phyloP scores from a whole-genome alignment of 139 green algal species.

The Chlorella vulgaris region DNA sequence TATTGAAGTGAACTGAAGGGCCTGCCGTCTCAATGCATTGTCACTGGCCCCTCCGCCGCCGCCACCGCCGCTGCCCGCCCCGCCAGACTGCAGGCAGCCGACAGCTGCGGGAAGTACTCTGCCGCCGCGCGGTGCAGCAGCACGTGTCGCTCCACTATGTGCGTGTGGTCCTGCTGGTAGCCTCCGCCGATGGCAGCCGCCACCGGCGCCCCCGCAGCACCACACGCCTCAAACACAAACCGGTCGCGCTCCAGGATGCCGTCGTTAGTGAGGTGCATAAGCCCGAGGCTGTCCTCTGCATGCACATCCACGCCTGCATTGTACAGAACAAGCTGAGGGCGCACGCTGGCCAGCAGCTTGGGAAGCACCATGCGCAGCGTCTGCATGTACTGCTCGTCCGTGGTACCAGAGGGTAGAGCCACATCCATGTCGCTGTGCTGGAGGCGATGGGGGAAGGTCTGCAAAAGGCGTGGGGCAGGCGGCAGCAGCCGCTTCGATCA shows the following conservation, averaged over 20 bases:
- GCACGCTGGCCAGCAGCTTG: slow-evolving; percentile 1
- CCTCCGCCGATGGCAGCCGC: slow-evolving; percentile 61
- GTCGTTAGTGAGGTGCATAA: slow-evolving; percentile 43
- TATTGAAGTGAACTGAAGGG: too few species aligned
- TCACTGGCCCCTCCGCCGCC: too few species aligned
- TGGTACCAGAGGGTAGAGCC: slow-evolving; percentile 38
- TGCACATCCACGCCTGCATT: slow-evolving; percentile 70
- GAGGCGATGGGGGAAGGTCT: slow-evolving; percentile 51
- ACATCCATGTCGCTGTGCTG: slow-evolving; percentile 52
- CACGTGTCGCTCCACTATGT: slow-evolving; percentile 56
- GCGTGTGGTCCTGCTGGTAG: slow-evolving; percentile 49
- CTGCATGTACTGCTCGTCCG: slow-evolving; percentile 47
- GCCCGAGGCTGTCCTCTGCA: slow-evolving; percentile 54
- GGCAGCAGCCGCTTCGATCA: too few species aligned
- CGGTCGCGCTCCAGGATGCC: slow-evolving; percentile 56
- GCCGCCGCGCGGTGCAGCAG: slow-evolving; percentile 52
- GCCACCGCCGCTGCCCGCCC: not conserved
- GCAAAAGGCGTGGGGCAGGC: too few species aligned
- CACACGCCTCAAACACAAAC: slow-evolving; percentile 47
- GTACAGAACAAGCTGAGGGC: slow-evolving; percentile 60
- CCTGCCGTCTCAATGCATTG: too few species aligned
- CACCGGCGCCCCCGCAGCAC: slow-evolving; percentile 42
- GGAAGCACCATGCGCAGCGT: slow-evolving; percentile 29
- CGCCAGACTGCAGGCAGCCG: not conserved
- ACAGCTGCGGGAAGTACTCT: not conserved